Percentiles rank a stretch among this genome's conserved stretches.
Conservation (phyloP, 352 stramenopile species). For the Phytophthora podocarpi region DNA sequence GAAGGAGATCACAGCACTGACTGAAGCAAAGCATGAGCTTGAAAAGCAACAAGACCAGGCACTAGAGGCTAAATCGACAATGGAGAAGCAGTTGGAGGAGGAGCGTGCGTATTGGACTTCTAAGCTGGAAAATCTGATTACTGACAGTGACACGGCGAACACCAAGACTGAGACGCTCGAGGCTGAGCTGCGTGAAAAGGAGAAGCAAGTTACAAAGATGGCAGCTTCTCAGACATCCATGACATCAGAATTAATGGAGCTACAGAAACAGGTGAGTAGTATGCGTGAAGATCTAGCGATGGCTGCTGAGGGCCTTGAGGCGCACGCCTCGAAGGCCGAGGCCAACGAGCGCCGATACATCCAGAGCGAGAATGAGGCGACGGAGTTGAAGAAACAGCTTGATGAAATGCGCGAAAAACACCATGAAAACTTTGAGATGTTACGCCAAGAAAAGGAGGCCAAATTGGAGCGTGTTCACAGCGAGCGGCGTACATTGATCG, state of each 20-base stretch:
- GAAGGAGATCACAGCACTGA: constrained; percentile 30
- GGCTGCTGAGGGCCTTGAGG: constrained; percentile 70
- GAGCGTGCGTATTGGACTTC: constrained; percentile 72
- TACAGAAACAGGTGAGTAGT: constrained; percentile 60
- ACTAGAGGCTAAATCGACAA: constrained; percentile 14
- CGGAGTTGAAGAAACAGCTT: constrained; percentile 52
- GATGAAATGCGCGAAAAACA: constrained; percentile 64
- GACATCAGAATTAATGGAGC: constrained; percentile 61
- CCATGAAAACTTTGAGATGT: constrained; percentile 62
- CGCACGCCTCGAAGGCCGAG: constrained; percentile 62
- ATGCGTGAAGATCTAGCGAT: constrained; percentile 75
- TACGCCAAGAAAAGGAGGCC: constrained; percentile 62
- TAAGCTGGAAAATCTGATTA: constrained; percentile 71
- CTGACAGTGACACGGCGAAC: constrained; percentile 51
- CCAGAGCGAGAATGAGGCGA: constrained; percentile 57
- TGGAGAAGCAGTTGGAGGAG: constrained; percentile 56
- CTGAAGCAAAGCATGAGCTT: constrained; percentile 29
- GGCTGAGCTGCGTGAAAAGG: constrained; percentile 53
- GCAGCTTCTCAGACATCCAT: constrained; percentile 59
- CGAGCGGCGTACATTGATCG: constrained; percentile 39
- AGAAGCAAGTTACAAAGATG: constrained; percentile 78
- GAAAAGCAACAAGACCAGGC: constrained; percentile 38
- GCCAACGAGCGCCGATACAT: constrained; percentile 55
- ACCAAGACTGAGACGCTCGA: constrained; percentile 51
- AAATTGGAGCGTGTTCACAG: constrained; percentile 54